Conservation (phyloP, 495 filamentous ascomycete species). For the Margaritispora aquatica region DNA sequence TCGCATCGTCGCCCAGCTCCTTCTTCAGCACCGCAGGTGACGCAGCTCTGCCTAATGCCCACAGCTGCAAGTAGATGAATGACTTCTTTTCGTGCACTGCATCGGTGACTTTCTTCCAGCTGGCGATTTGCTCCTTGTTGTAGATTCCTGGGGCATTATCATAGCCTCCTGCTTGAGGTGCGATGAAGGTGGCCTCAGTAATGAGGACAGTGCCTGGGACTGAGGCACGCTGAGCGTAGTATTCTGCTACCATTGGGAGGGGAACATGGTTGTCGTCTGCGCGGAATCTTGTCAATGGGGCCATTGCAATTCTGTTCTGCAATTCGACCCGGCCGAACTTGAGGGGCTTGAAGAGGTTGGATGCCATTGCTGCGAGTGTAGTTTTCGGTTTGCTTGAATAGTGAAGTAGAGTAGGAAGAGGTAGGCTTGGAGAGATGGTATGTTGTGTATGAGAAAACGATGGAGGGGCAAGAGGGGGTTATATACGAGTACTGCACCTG, state of each 20-base stretch:
- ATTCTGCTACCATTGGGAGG: constrained; percentile 41
- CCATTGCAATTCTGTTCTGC: constrained; percentile 36
- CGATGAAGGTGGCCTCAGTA: constrained; percentile 60
- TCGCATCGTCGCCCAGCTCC: constrained; percentile 28
- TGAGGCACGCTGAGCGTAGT: constrained; percentile 57
- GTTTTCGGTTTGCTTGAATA: neutral
- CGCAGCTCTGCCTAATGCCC: constrained; percentile 58
- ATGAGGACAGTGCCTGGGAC: constrained; percentile 56
- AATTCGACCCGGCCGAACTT: constrained; percentile 32
- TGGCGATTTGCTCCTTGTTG: constrained; percentile 49
- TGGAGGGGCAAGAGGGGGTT: neutral
- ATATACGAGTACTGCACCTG: neutral
- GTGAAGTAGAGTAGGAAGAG: neutral
- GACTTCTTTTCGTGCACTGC: constrained; percentile 59
- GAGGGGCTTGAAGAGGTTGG: constrained; percentile 35
- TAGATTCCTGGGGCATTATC: constrained; percentile 59
- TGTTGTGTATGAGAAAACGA: neutral
- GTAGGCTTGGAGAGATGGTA: neutral
- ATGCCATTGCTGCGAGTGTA: neutral
- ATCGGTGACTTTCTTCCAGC: constrained; percentile 57
- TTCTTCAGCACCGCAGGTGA: constrained; percentile 30
- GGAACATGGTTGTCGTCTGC: constrained; percentile 38
- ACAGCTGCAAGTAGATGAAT: constrained; percentile 63
- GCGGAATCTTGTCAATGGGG: constrained; percentile 44
- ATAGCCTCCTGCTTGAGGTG: constrained; percentile 44